These are phyloP conservation scores for Durio zibethinus DNA, from an alignment of 345 rosid species.

Conservation along the genomic window DNA sequence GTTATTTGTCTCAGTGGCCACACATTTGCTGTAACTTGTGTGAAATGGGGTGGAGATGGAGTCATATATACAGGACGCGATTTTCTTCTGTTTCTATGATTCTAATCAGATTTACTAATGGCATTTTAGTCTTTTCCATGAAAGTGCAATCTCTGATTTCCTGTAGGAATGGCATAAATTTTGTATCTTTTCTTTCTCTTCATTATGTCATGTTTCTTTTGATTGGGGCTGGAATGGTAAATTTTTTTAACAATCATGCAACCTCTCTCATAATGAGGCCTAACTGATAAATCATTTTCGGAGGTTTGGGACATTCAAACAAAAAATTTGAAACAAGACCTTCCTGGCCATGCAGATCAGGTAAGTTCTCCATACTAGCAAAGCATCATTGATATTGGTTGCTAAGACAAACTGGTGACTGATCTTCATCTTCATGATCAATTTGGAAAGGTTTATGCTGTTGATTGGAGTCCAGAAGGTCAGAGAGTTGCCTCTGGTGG, in stretches of 20 bases:
- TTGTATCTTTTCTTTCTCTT: neutral
- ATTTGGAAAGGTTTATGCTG: constrained; percentile 61
- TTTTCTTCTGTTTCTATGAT: constrained; percentile 3
- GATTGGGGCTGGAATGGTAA: neutral
- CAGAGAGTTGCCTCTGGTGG: constrained; percentile 98
- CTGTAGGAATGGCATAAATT: neutral
- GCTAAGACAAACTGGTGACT: neutral
- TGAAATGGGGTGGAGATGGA: constrained; percentile 98
- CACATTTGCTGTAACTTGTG: constrained; percentile 92
- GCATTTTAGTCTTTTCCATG: constrained; percentile 3
- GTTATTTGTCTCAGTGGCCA: constrained; percentile 83
- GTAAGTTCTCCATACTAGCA: constrained; percentile 28
- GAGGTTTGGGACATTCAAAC: constrained; percentile 88
- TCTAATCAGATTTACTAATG: neutral
- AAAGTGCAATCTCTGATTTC: neutral
- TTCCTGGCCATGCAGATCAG: constrained; percentile 83
- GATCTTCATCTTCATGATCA: neutral
- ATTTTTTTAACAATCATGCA: neutral
- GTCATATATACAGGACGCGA: constrained; percentile 83
- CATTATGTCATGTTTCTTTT: neutral
- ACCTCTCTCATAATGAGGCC: no score
- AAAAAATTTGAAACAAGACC: constrained; percentile 72
- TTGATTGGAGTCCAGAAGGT: constrained; percentile 99
- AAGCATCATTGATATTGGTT: neutral
- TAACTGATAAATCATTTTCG: neutral